Percentiles rank a stretch among this genome's conserved stretches.
These are phyloP conservation scores for Pseudozyma hubeiensis DNA, from an alignment of 1,284 basidiomycete species.

Conservation along the genomic window DNA sequence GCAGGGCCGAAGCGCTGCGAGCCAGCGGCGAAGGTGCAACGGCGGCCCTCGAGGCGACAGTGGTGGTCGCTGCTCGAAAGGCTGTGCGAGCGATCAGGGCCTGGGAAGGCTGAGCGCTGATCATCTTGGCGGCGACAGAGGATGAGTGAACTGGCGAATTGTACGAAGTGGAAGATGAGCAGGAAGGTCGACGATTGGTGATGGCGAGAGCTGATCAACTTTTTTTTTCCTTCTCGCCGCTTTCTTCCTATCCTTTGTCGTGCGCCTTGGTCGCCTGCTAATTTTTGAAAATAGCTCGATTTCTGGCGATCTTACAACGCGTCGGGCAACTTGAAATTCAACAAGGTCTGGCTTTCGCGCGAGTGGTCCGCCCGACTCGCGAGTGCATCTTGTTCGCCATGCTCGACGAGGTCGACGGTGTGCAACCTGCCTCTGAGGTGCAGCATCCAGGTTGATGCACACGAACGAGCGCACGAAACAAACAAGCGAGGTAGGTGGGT, in stretches of 20 bases:
- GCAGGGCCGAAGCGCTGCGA: constrained; percentile 7
- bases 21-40: constrained; percentile 1
- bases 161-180: too few species aligned
- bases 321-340: too few species aligned
- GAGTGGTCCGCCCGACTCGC: too few species aligned
- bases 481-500: too few species aligned
- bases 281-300: not conserved
- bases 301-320: not conserved
- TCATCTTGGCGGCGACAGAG: constrained; percentile 17
- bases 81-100: constrained; percentile 29
- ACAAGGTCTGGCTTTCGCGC: too few species aligned
- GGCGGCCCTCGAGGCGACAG: not conserved
- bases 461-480: too few species aligned
- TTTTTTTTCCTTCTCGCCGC: constrained; percentile 1
- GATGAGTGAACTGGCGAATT: not conserved
- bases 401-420: too few species aligned
- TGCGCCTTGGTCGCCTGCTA: not conserved
- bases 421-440: too few species aligned
- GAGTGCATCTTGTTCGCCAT: too few species aligned
- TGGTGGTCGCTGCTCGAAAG: constrained; percentile 11
- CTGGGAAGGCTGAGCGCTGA: constrained; percentile 25
- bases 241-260: not conserved
- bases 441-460: too few species aligned
- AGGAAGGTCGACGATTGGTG: not conserved
- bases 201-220: not conserved